Conservation (phyloP, 805 yeast genomes). For the Pichia paraexigua region DNA sequence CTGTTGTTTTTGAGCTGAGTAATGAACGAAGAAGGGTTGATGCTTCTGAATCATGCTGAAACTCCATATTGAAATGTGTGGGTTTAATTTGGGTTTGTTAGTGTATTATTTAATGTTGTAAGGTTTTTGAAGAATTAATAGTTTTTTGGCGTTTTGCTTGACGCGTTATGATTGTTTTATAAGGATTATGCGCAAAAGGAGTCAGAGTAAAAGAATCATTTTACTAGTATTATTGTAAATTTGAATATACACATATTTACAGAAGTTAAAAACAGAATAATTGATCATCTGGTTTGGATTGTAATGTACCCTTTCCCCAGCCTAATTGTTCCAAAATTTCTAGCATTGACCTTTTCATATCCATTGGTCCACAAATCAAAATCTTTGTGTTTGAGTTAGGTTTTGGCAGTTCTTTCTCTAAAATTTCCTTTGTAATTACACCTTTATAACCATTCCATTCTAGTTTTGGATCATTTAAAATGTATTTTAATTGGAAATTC, state of each 20-base stretch:
- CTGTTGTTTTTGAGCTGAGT: not conserved
- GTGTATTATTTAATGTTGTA: not conserved
- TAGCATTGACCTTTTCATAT: slow-evolving; percentile 49
- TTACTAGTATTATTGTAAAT: not conserved
- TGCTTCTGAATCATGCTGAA: not conserved
- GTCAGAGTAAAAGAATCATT: not conserved
- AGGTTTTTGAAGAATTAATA: not conserved
- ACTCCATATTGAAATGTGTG: not conserved
- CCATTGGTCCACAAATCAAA: slow-evolving; percentile 69
- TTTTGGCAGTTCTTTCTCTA: slow-evolving; percentile 44
- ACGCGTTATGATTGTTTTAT: not conserved
- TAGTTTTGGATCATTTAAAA: slow-evolving; percentile 42
- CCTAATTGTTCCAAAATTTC: slow-evolving; percentile 51
- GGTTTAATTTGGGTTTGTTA: not conserved
- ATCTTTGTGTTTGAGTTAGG: slow-evolving; percentile 45
- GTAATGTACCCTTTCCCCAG: slow-evolving; percentile 36
- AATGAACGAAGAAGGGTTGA: not conserved
- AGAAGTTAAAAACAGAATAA: slow-evolving; percentile 28
- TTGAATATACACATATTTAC: not conserved
- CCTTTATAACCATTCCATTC: slow-evolving; percentile 51
- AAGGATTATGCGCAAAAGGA: too few species aligned
- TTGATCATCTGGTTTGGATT: slow-evolving; percentile 29
- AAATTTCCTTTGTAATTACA: slow-evolving; percentile 49
- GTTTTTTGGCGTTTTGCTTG: not conserved
- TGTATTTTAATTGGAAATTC: slow-evolving; percentile 50